Conservation (phyloP, 2,329 filamentous ascomycete genomes). For the Ciborinia camelliae region DNA sequence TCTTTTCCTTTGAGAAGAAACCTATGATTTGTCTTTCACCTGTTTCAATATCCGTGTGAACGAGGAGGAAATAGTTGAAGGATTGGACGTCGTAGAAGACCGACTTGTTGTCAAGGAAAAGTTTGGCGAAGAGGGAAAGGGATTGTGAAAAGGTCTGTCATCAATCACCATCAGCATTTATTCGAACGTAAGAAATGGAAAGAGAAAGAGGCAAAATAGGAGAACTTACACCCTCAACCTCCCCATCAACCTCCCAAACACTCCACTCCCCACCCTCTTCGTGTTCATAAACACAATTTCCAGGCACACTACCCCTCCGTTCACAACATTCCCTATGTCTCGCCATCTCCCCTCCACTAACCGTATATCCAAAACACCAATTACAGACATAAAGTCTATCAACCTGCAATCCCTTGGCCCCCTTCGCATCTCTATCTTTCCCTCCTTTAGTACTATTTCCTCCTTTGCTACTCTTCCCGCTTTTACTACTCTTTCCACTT, state of each 20-base stretch:
- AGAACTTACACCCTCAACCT: conserved; percentile 64
- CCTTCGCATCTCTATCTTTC: conserved; percentile 4
- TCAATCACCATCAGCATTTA: background rate
- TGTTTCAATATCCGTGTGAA: conserved; percentile 59
- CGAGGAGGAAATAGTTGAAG: conserved; percentile 92
- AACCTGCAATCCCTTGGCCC: conserved; percentile 42
- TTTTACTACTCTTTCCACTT: conserved; percentile 8
- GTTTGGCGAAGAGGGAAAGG: conserved; percentile 90
- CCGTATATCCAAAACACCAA: conserved; percentile 90
- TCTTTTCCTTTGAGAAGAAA: conserved; percentile 99
- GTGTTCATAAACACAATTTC: conserved; percentile 69
- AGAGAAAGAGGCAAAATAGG: background rate
- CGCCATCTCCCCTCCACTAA: conserved; percentile 56
- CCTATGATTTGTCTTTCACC: conserved; percentile 64
- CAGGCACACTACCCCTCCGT: conserved; percentile 51
- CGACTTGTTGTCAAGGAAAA: conserved; percentile 97
- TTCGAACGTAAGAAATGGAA: background rate
- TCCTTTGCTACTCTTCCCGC: background rate
- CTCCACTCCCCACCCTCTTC: conserved; percentile 57
- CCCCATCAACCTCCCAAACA: conserved; percentile 90
- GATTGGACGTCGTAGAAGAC: conserved; percentile 95
- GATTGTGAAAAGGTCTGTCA: conserved; percentile 83
- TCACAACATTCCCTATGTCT: conserved; percentile 58
- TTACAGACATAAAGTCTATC: conserved; percentile 81
- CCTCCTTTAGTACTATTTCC: conserved; percentile 1